A percentile compares a stretch with the other conserved stretches of the same genome.
Conservation (phyloP, 495 filamentous ascomycete species). For the Tuber brumale region DNA sequence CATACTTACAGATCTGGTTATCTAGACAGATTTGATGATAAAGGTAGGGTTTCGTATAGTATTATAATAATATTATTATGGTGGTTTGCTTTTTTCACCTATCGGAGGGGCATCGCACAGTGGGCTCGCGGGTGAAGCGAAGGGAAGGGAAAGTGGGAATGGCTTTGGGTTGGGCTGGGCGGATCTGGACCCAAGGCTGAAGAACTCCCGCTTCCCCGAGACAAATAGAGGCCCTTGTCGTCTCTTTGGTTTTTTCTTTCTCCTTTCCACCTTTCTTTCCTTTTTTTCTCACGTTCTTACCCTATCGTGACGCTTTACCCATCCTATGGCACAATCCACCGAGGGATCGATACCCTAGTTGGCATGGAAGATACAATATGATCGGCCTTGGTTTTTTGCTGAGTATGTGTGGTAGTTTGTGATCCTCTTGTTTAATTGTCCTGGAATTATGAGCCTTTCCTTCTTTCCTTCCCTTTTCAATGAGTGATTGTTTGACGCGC, state of each 20-base stretch:
- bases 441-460: neutral
- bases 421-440: neutral
- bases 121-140: neutral
- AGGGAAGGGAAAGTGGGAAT: neutral
- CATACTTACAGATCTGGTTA: neutral
- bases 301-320: neutral
- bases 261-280: neutral
- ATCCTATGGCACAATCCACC: neutral
- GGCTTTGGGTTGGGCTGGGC: conserved; percentile 2
- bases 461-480: neutral
- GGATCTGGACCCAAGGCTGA: conserved; percentile 29
- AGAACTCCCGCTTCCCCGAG: conserved; percentile 33
- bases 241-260: neutral
- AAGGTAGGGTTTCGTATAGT: neutral
- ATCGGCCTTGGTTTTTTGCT: neutral
- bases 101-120: neutral
- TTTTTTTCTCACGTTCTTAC: neutral
- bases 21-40: neutral
- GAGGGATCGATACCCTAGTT: neutral
- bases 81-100: neutral
- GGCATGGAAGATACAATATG: neutral
- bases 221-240: conserved; percentile 19
- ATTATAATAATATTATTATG: too few species aligned
- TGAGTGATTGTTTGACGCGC: neutral
- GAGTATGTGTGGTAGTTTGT: neutral